Evolutionary conservation across 306 rosid species (phyloP), one percentile per base, ranked within the genome.

Genomic region (Inga oerstediana): DNA sequence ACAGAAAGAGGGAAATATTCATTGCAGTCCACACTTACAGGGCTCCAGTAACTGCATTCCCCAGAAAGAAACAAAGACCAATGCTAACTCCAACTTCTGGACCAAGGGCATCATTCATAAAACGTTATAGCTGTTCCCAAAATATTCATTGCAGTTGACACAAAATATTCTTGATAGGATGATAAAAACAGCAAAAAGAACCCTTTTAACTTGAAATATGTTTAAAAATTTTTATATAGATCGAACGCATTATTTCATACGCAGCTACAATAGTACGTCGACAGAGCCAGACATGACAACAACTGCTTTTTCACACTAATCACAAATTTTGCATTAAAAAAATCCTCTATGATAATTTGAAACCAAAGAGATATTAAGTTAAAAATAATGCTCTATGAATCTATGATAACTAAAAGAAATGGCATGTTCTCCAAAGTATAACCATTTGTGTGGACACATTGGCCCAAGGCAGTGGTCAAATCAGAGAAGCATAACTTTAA

Each of bases 301-400:
- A 84, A 78, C 64, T 79, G 70, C 27, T 74, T 22, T 81, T 74
- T 75, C 44, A 39, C 80, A 79, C 76, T 75, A 74, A 84, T 59
- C 46, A 78, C 75, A 48, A 49, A 74, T 49, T 78, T 59, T 46
- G 35, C 24, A 34, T 51, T 48, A 44, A 41, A 54, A 67, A 71
- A 11, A 13, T 12, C 52, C 52, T 46, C 4, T 46, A 12, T 3
- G 5, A 46, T 3, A 13, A 46, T 13, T 46, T 46, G 52, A 13
- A 13, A 3, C 17, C 4, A 48, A 48, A 48, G 51, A 1, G 17
- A 13, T 48, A 48, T 12, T 3, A 17, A 48, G 19, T 48, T 13
- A 13, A 48, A 13, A 48, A 3, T 48, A 48, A 14, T 48, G 19
- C 19, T 48, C 17, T 48, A 48, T 48, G 54, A 48, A 13, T 37